phyloP scores from a whole-genome alignment of 2,329 filamentous ascomycete species.

The Neophaeococcomyces mojaviensis region DNA sequence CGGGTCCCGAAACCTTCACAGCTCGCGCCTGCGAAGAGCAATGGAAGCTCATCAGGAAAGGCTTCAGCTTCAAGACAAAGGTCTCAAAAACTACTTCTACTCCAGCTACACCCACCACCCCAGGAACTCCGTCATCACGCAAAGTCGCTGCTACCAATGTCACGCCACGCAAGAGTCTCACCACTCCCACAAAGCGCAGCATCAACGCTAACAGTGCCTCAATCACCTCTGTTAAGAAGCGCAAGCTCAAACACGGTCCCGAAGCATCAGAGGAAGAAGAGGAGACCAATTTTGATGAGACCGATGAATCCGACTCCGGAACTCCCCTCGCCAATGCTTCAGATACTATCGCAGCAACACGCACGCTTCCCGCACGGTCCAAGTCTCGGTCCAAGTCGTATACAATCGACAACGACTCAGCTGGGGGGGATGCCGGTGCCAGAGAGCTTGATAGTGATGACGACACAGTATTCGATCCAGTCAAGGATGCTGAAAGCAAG shows the following conservation, averaged over 20 bases:
- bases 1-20: neutral
- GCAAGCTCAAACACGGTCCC: neutral
- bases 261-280: neutral
- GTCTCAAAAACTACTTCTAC: neutral
- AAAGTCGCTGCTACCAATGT: neutral
- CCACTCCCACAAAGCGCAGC: neutral
- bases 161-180: neutral
- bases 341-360: neutral
- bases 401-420: slow-evolving; percentile 50
- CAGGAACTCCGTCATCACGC: neutral
- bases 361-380: neutral
- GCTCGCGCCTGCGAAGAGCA: neutral
- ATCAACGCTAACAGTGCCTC: neutral
- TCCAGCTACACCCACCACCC: neutral
- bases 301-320: neutral
- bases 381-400: slow-evolving; percentile 12
- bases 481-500: neutral
- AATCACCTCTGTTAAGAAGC: neutral
- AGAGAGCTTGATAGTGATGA: neutral
- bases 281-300: neutral
- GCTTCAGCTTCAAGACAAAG: neutral
- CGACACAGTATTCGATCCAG: neutral
- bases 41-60: neutral
- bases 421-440: slow-evolving; percentile 25
- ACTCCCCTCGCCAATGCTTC: no score